Conservation (phyloP, 2,329 filamentous ascomycete species). For the Phaeosphaeriaceae sp. region DNA sequence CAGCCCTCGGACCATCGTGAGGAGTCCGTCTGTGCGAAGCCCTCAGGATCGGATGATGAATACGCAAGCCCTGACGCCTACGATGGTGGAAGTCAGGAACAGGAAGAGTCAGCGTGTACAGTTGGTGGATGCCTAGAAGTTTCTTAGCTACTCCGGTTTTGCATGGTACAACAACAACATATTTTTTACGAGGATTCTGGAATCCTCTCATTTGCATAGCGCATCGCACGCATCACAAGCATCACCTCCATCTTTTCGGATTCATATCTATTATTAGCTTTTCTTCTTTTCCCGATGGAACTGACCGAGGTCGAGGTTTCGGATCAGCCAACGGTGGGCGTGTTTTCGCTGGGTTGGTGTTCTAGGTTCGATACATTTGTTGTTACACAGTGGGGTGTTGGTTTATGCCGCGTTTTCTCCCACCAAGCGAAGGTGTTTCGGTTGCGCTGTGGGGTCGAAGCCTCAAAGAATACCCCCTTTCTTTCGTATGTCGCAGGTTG, state of each 20-base stretch:
- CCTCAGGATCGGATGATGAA: constrained; percentile 34
- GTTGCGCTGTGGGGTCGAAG: neutral
- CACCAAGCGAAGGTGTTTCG: constrained; percentile 4
- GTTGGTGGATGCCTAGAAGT: constrained; percentile 39
- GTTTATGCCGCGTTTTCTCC: constrained; percentile 8
- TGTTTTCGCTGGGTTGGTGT: constrained; percentile 1
- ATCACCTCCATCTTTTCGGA: neutral
- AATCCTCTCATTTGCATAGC: neutral
- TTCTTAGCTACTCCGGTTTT: neutral
- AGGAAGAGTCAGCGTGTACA: constrained; percentile 45
- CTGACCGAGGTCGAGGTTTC: neutral
- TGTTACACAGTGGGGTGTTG: constrained; percentile 4
- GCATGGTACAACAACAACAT: neutral
- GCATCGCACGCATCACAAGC: neutral
- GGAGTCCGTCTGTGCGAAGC: constrained; percentile 16
- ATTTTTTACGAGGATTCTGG: neutral
- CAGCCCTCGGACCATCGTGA: constrained; percentile 27
- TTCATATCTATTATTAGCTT: neutral
- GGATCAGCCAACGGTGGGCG: neutral
- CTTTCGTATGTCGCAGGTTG: constrained; percentile 1
- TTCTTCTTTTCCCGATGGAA: neutral
- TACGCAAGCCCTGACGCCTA: constrained; percentile 39
- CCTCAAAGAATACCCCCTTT: neutral
- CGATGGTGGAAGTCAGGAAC: constrained; percentile 45
- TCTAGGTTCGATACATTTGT: constrained; percentile 11